Base-by-base conservation (phyloP, 805 yeast species). In the Metschnikowia lachancei region DNA sequence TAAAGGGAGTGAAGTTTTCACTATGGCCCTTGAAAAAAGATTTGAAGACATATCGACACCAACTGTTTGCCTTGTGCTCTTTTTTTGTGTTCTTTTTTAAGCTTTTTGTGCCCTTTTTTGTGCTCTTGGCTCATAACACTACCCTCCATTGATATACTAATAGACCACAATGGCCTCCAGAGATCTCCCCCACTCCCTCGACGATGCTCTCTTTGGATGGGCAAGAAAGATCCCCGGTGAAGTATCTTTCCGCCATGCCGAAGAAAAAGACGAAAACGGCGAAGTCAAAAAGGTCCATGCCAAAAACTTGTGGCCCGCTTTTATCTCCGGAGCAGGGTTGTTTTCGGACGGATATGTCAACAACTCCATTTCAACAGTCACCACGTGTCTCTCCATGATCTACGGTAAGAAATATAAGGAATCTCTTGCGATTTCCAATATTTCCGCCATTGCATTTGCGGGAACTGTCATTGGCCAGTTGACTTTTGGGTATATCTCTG, bases 321-420 rank as follows among this genome's bases (percentile, higher is more conserved):
- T 62, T 40, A 46, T 56, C 34, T 83, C 96, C 1, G 97, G 97
- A 52, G 94, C 96, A 0, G 97, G 97, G 45, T 74, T 91, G 38
- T 90, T 91, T 67, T 84, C 95, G 31, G 98, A 92, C 67, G 97
- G 97, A 44, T 91, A 90, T 63, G 85, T 88, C 50, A 90, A 90
- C 64, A 88, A 87, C 67, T 82, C 94, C 43, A 85, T 88, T 47
- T 78, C 87, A 49, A 77, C 94, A 9, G 95, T 85, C 14, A 75
- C 83, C 30, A 81, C 91, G 14, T 82, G 91, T 70, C 73, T 91
- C 52, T 63, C 76, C 14, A 68, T 61, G 2, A 71, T 91, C 32
- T 91, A 91, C 62, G 88, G 88, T 28, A 62, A 65, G 0, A 79
- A 76, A 55, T 84, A 84, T 59, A 63, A 80, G 3, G 54, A 74